phyloP scores from a whole-genome alignment of 176 grass and related monocot species.

The Tillandsia leiboldiana region DNA sequence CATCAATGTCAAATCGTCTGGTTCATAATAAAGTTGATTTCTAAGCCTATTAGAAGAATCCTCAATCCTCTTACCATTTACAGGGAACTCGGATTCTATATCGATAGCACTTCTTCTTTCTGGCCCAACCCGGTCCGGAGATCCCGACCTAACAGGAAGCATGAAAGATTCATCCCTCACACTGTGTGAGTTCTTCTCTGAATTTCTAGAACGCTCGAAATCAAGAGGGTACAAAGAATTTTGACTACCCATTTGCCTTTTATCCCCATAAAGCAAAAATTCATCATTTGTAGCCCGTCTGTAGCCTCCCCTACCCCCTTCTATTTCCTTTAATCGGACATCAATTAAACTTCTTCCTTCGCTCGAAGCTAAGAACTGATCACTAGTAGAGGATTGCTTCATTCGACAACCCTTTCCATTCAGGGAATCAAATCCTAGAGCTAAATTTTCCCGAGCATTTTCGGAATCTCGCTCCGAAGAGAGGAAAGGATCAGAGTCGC shows the following conservation, averaged over 20 bases:
- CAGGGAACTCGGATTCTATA: slow-evolving; percentile 71
- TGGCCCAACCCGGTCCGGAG: slow-evolving; percentile 36
- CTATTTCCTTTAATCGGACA: slow-evolving; percentile 72
- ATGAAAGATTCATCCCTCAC: slow-evolving; percentile 75
- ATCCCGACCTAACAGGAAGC: slow-evolving; percentile 60
- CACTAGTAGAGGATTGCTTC: slow-evolving; percentile 41
- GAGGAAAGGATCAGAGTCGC: slow-evolving; percentile 51
- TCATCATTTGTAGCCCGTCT: slow-evolving; percentile 52
- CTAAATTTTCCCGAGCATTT: slow-evolving; percentile 28
- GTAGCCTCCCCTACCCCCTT: slow-evolving; percentile 51
- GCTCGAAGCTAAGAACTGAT: slow-evolving; percentile 61
- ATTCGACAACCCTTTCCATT: slow-evolving; percentile 48
- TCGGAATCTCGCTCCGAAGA: slow-evolving; percentile 42
- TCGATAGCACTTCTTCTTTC: slow-evolving; percentile 54
- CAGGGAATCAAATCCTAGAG: slow-evolving; percentile 45
- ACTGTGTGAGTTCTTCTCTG: slow-evolving; percentile 37
- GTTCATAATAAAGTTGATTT: slow-evolving; percentile 67
- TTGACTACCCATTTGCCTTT: slow-evolving; percentile 35
- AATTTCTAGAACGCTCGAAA: slow-evolving; percentile 30
- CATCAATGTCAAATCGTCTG: slow-evolving; percentile 63
- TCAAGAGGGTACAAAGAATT: slow-evolving; percentile 69
- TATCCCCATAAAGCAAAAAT: slow-evolving; percentile 59
- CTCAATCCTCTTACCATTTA: slow-evolving; percentile 14
- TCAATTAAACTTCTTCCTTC: slow-evolving; percentile 36
- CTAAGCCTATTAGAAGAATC: slow-evolving; percentile 26